Evolutionary conservation across 176 grass and related monocot species (phyloP).

Genomic region (Oryza longistaminata): DNA sequence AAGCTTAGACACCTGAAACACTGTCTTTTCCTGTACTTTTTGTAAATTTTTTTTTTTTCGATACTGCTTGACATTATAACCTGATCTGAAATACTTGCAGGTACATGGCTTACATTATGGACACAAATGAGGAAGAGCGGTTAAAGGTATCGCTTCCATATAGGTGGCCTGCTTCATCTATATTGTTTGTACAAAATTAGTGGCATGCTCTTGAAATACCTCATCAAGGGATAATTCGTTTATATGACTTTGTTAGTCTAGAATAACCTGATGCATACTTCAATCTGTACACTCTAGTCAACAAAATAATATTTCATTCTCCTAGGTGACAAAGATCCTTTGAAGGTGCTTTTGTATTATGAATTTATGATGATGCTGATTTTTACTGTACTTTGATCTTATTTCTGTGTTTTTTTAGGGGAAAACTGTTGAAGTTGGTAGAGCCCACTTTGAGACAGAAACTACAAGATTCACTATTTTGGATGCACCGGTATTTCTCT

Average conservation of each 20-base stretch:
- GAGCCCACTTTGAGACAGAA: constrained; percentile 91
- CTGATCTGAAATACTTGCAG: constrained; percentile 46
- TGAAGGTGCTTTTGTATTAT: neutral
- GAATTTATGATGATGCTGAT: neutral
- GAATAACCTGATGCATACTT: neutral
- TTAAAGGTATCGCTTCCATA: constrained; percentile 55
- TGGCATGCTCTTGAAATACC: neutral
- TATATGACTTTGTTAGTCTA: neutral
- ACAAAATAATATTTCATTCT: constrained; percentile 17
- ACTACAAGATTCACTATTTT: constrained; percentile 88
- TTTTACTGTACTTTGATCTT: neutral
- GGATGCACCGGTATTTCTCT: constrained; percentile 72
- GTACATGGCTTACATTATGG: constrained; percentile 99
- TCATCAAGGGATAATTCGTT: neutral
- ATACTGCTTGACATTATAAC: neutral
- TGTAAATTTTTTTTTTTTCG: too few species aligned
- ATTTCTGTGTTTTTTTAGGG: constrained; percentile 56
- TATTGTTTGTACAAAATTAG: neutral
- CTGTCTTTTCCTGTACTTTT: too few species aligned
- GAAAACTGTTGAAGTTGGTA: constrained; percentile 89
- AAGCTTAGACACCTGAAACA: too few species aligned
- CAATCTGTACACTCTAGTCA: neutral
- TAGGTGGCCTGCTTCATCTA: neutral
- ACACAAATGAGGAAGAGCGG: constrained; percentile 97
- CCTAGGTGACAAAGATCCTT: neutral